phyloP scores from a whole-genome alignment of 1,284 basidiomycete genomes.

The Austropuccinia psidii region DNA sequence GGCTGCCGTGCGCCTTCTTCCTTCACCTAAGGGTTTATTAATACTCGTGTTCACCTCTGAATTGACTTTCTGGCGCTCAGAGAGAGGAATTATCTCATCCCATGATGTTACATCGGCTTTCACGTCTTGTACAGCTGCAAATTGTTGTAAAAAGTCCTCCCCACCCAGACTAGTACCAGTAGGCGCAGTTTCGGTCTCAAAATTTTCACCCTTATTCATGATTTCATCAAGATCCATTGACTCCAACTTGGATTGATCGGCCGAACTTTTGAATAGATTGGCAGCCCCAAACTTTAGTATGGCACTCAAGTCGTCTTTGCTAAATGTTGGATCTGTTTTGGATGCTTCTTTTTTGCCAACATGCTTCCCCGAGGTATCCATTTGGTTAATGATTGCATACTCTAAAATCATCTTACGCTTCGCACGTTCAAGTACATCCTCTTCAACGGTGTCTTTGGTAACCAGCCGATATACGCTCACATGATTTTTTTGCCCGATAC shows the following conservation, averaged over 20 bases:
- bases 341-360: slow-evolving; percentile 67
- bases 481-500: slow-evolving; percentile 94
- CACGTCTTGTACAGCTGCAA: slow-evolving; percentile 92
- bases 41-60: slow-evolving; percentile 58
- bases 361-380: slow-evolving; percentile 97
- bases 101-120: slow-evolving; percentile 90
- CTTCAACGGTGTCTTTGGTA: slow-evolving; percentile 98
- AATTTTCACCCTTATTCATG: slow-evolving; percentile 89
- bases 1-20: slow-evolving; percentile 57
- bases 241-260: slow-evolving; percentile 92
- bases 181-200: slow-evolving; percentile 68
- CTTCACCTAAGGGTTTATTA: slow-evolving; percentile 45
- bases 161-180: slow-evolving; percentile 85
- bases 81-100: slow-evolving; percentile 97
- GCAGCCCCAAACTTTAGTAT: slow-evolving; percentile 98
- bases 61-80: slow-evolving; percentile 78
- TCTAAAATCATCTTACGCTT: slow-evolving; percentile 99
- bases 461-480: slow-evolving; percentile 96
- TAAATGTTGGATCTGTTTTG: slow-evolving; percentile 72
- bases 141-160: slow-evolving; percentile 89
- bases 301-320: slow-evolving; percentile 95
- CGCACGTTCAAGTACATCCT: slow-evolving; percentile 93
- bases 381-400: slow-evolving; percentile 99
- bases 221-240: slow-evolving; percentile 99
- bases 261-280: slow-evolving; percentile 98